These are phyloP conservation scores for Stephanodiscus triporus DNA, from an alignment of 108 stramenopile species.

Conservation along the genomic window DNA sequence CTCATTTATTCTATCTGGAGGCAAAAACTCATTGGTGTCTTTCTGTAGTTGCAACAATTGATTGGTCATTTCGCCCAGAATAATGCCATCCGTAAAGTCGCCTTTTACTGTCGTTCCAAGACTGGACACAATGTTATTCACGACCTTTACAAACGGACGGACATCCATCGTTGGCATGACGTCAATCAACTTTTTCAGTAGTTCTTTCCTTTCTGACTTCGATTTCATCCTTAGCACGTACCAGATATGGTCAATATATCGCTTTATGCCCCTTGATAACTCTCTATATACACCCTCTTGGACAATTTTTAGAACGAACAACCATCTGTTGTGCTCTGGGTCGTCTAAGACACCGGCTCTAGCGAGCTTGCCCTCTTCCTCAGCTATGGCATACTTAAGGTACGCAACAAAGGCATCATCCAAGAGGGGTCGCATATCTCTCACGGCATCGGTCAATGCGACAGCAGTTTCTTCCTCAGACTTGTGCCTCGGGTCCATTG, in stretches of 20 bases:
- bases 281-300: constrained; percentile 89
- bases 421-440: constrained; percentile 85
- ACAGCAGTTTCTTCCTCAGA: constrained; percentile 84
- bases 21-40: constrained; percentile 82
- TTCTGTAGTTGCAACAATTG: constrained; percentile 75
- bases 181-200: constrained; percentile 76
- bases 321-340: constrained; percentile 86
- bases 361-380: constrained; percentile 83
- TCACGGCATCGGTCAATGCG: constrained; percentile 82
- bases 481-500: constrained; percentile 82
- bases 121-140: constrained; percentile 83
- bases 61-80: constrained; percentile 84
- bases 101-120: constrained; percentile 78
- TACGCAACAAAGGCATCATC: constrained; percentile 90
- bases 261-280: constrained; percentile 68
- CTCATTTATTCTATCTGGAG: constrained; percentile 78
- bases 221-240: constrained; percentile 87
- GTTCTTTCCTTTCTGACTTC: constrained; percentile 62
- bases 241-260: constrained; percentile 81
- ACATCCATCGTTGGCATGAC: constrained; percentile 89
- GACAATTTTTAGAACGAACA: constrained; percentile 85
- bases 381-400: constrained; percentile 88
- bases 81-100: constrained; percentile 62
- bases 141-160: constrained; percentile 86
- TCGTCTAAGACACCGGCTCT: constrained; percentile 75